phyloP scores from a whole-genome alignment of 805 yeast species.

The Saccharomycopsis lassenensis region DNA sequence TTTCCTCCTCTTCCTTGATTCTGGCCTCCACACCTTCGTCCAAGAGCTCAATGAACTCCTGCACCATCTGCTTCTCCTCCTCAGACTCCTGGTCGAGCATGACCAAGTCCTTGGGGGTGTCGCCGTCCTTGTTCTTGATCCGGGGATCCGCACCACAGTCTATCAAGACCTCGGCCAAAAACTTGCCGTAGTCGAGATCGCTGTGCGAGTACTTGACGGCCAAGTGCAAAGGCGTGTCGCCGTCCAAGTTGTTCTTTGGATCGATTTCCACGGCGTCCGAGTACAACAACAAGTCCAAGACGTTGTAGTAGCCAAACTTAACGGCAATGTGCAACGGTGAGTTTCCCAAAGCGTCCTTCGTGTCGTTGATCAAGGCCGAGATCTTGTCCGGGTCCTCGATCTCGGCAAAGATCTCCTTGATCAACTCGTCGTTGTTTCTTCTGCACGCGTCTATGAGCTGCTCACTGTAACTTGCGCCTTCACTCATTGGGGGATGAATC shows the following conservation, averaged over 20 bases:
- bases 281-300: conserved; percentile 70
- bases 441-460: conserved; percentile 82
- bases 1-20: too few species aligned
- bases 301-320: conserved; percentile 74
- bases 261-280: conserved; percentile 87
- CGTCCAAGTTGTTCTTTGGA: conserved; percentile 57
- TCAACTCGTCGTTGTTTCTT: conserved; percentile 73
- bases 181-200: conserved; percentile 79
- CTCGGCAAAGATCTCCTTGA: conserved; percentile 43
- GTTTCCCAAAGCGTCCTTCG: conserved; percentile 71
- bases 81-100: conserved; percentile 34
- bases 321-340: conserved; percentile 77
- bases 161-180: conserved; percentile 65
- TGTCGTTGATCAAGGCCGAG: conserved; percentile 48
- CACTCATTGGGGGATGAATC: conserved; percentile 21
- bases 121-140: conserved; percentile 45
- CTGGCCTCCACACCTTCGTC: too few species aligned
- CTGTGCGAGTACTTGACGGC: conserved; percentile 68
- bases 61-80: too few species aligned
- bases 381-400: conserved; percentile 25
- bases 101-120: conserved; percentile 67
- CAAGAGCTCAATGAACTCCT: too few species aligned
- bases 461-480: conserved; percentile 70
- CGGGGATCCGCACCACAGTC: conserved; percentile 88
- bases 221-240: conserved; percentile 82